These are phyloP conservation scores for Cyclostephanos invisitatus DNA, from an alignment of 108 stramenopile species.

Conservation along the genomic window DNA sequence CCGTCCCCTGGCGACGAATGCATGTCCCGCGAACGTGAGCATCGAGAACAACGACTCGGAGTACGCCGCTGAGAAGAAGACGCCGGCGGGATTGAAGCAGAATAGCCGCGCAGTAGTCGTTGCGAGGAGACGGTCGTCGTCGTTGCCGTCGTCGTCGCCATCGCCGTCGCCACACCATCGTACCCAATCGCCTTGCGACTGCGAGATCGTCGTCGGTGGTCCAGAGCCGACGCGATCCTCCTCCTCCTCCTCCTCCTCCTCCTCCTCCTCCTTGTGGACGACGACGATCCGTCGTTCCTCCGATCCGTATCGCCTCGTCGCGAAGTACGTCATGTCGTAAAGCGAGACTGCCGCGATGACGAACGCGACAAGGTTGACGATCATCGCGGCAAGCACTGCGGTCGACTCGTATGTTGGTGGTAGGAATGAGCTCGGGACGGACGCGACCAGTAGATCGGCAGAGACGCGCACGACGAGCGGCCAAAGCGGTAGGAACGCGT, in stretches of 20 bases:
- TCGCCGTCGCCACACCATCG: neutral
- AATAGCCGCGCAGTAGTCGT: constrained; percentile 49
- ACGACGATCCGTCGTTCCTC: neutral
- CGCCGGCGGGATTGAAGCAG: constrained; percentile 77
- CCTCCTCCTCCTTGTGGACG: too few species aligned
- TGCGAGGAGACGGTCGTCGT: constrained; percentile 14
- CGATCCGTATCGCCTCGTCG: constrained; percentile 6
- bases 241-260: too few species aligned
- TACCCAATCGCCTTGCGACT: too few species aligned
- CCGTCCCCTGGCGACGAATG: constrained; percentile 38
- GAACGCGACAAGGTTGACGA: constrained; percentile 65
- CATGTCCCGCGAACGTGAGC: constrained; percentile 60
- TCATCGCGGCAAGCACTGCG: constrained; percentile 50
- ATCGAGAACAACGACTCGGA: constrained; percentile 80
- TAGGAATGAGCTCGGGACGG: constrained; percentile 44
- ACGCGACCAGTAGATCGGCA: constrained; percentile 38
- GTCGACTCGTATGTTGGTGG: constrained; percentile 74
- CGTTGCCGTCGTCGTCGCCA: constrained; percentile 3
- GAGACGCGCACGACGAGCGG: constrained; percentile 59
- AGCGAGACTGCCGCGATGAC: constrained; percentile 57
- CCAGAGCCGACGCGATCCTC: too few species aligned
- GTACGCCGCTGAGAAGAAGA: constrained; percentile 84
- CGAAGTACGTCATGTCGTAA: constrained; percentile 57
- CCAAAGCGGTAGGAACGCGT: constrained; percentile 83
- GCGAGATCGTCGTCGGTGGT: neutral